These are phyloP conservation scores for Sporothrix protearum DNA, from an alignment of 2,329 filamentous ascomycete species.

Conservation along the genomic window DNA sequence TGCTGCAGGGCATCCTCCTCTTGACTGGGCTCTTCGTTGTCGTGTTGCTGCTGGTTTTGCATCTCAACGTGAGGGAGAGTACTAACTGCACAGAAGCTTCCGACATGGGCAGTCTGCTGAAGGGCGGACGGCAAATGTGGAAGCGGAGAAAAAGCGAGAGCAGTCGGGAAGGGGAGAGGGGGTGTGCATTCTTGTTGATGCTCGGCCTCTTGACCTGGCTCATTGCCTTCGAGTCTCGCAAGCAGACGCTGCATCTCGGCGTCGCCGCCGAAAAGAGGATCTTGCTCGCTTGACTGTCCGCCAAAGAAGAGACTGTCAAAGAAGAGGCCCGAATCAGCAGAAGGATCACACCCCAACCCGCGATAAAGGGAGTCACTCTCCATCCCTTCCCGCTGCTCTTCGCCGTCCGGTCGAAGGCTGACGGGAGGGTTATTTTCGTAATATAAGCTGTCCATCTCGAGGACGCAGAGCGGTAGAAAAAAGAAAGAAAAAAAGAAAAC, in stretches of 20 bases:
- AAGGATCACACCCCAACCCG: not conserved
- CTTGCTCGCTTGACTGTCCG: not conserved
- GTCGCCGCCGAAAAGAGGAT: constrained; percentile 1
- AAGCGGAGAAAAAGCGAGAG: not conserved
- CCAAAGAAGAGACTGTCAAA: not conserved
- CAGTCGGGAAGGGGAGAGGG: not conserved
- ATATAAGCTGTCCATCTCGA: constrained; percentile 9
- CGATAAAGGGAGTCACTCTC: constrained; percentile 6
- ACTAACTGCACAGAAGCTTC: constrained; percentile 21
- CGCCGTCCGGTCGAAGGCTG: not conserved
- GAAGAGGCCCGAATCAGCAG: not conserved
- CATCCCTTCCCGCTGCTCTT: not conserved
- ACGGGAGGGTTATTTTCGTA: not conserved
- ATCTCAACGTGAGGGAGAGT: constrained; percentile 16
- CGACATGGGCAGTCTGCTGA: not conserved
- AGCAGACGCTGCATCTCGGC: constrained; percentile 22
- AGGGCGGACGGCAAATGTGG: constrained; percentile 3
- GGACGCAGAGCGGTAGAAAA: not conserved
- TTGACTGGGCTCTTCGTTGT: not conserved
- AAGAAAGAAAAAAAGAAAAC: constrained; percentile 2
- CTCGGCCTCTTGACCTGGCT: not conserved
- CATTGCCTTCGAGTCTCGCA: constrained; percentile 14
- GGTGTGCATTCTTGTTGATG: not conserved
- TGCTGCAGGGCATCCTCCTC: not conserved
- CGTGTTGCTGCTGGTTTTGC: not conserved